Base-by-base conservation (phyloP, 2,329 filamentous ascomycete species). In the Alternaria triticimaculans region DNA sequence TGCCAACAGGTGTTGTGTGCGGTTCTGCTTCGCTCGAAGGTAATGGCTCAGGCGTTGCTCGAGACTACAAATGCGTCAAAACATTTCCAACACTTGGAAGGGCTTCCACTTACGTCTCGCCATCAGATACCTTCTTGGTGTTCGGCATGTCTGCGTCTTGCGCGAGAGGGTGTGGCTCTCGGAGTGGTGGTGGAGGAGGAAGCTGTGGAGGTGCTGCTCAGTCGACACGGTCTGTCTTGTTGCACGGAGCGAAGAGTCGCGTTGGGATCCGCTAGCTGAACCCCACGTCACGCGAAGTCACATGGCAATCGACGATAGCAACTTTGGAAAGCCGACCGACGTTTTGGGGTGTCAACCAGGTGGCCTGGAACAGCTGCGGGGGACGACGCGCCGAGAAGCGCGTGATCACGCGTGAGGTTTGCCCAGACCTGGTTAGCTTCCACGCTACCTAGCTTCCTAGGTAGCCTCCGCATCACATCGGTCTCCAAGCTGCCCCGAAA, bases 111-210 rank as follows among this genome's bases (percentile, higher is more conserved):
- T 41, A 41, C 37, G 37, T 41, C 15, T 3, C n/a, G n/a, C 15
- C 37, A 41, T 41, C 1, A 1, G 37, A 1, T 0, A 18, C 0
- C 0, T n/a, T n/a, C 37, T 41, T 41, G n/a, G 37, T 2, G 37
- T 41, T 41, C 37, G 37, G 37, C 37, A 41, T 41, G 3, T 41
- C 37, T 18, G n/a, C 8, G 37, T 41, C 37, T 41, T 18, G 37
- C n/a, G 37, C n/a, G 37, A 41, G n/a, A 41, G n/a, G 3, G 8
- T 41, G 5, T 41, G 9, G 37, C 9, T 41, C n/a, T 41, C 37
- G n/a, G 37, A 41, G 15, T 41, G 15, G 8, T 37, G 8, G 15
- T 18, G 37, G 5, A 6, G 15, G 37, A 5, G 37, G 15, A 41
- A 11, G 37, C 9, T 41, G 37, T 41, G 37, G 37, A 41, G n/a